Evolutionary conservation across 108 stramenopile genomes (phyloP), one percentile per base, ranked within the genome.

Genomic region (Pseudonitzschia pungens): DNA sequence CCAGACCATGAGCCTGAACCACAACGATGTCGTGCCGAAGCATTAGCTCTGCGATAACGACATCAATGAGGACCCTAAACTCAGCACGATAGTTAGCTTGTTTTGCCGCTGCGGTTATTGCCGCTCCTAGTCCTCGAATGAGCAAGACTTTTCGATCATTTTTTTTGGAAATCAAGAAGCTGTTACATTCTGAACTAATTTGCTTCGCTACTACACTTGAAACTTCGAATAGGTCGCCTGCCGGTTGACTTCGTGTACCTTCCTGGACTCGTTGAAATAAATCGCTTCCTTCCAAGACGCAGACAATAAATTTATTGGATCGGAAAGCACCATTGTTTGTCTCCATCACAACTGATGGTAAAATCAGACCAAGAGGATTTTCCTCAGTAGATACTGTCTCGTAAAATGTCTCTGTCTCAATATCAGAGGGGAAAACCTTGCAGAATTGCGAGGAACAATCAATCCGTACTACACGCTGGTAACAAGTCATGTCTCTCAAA

Each of bases 1-100:
- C 0, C n/a, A 45, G 26, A 55, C 75, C 41, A 63, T 45, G 22
- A n/a, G 80, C 80, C 24, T 81, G 75, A 28, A 81, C 5, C 1
- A 81, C 75, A 29, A 77, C 80, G 6, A 81, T 68, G 20, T 72
- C 52, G 33, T 77, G 75, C 6, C 36, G 31, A 21, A 81, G 26
- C 75, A 73, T 77, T 22, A 81, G 44, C 22, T 72, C 60, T 18
- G 80, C 80, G 28, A 73, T 31, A 4, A 72, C 43, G 5, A 81
- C 16, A 69, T 81, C 80, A 24, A 50, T 24, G 10, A 81, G 8
- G 15, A 69, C 44, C 52, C 33, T 57, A 40, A 0, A 40, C 21
- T 76, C 75, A 12, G 44, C 44, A 32, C 71, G 75, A 28, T 76
- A 76, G 21, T 54, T 51, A 8, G 64, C 16, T 54, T 73, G n/a